phyloP scores from a whole-genome alignment of 495 filamentous ascomycete species.

The Aspergillus heteromorphus region DNA sequence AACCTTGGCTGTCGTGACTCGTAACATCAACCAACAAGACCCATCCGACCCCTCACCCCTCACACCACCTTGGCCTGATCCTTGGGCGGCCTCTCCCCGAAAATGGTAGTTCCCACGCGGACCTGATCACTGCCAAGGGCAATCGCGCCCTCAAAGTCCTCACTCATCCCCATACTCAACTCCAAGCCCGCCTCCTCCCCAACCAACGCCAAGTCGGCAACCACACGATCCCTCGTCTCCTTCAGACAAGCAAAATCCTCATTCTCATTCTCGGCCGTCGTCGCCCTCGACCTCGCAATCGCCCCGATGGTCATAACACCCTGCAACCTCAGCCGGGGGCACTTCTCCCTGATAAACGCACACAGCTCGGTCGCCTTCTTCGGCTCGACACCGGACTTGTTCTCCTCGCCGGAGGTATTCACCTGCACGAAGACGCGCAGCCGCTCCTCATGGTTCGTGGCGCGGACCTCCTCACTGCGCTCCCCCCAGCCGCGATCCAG shows the following conservation, averaged over 20 bases:
- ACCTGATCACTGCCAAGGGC: constrained; percentile 80
- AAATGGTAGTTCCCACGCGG: constrained; percentile 92
- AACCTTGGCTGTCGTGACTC: neutral
- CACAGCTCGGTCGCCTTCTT: constrained; percentile 51
- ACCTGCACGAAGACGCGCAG: constrained; percentile 84
- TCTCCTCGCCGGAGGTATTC: constrained; percentile 85
- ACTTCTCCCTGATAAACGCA: constrained; percentile 58
- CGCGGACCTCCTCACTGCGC: constrained; percentile 22
- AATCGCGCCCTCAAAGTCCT: constrained; percentile 91
- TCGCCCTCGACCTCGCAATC: constrained; percentile 72
- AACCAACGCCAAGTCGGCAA: constrained; percentile 41
- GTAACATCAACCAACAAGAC: neutral
- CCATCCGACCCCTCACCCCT: neutral
- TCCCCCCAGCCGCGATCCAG: constrained; percentile 72
- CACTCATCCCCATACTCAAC: constrained; percentile 83
- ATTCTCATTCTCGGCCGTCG: constrained; percentile 72
- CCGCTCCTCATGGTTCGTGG: constrained; percentile 16
- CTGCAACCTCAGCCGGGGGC: constrained; percentile 66
- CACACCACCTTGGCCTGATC: constrained; percentile 53
- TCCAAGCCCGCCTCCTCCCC: constrained; percentile 45
- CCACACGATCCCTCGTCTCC: constrained; percentile 63
- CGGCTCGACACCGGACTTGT: constrained; percentile 77
- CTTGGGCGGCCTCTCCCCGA: constrained; percentile 73
- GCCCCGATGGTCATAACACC: constrained; percentile 97
- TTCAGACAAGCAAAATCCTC: constrained; percentile 75